Evolutionary conservation across 768 basidiomycete species (phyloP), one percentile per base, ranked within the genome.

Genomic region (Auricularia sp.): DNA sequence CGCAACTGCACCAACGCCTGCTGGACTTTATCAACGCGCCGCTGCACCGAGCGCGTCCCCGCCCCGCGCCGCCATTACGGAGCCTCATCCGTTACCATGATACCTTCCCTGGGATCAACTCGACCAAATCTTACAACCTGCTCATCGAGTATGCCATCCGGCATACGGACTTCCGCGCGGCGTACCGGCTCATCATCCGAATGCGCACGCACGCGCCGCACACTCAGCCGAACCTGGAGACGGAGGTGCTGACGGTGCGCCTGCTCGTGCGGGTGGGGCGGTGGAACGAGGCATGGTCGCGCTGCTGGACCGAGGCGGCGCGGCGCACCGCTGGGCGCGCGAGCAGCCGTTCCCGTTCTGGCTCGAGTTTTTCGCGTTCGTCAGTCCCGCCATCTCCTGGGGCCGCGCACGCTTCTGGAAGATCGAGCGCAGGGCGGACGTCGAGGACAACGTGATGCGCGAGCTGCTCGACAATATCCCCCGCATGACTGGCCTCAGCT

Each of bases 251-350:
- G 44, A 76, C 77, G 64, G 79, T 82, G 66, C 81, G 88, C 21
- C 82, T 79, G 76, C 72, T 86, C 62, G 76, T 89, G 56, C 77
- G 80, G 58, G 76, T 77, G 3, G 87, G 83, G 7, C 72, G 71
- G 53, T 89, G 87, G 87, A 71, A 78, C 11, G 72, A 77, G 29
- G 88, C 86, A 23, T 88, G 85, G 85, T 67, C 68, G 14, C 75
- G 77, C 60, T 29, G 23, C 29, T 59, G 56, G 56, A 0, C 5
- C 6, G 16, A 21, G 23, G 16, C 75, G 78, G 64, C 64, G 66
- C 59, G 62, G 65, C 66, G 64, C 60, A 35, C 56, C 64, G 64
- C 35, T 68, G 35, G 47, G 65, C 29, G 63, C 44, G 62, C 68
- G 33, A 36, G 64, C 29, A 82, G 80, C 34, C 75, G 83, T 34